Conservation (phyloP, 805 yeast genomes). For the Metschnikowia reukaufii region DNA sequence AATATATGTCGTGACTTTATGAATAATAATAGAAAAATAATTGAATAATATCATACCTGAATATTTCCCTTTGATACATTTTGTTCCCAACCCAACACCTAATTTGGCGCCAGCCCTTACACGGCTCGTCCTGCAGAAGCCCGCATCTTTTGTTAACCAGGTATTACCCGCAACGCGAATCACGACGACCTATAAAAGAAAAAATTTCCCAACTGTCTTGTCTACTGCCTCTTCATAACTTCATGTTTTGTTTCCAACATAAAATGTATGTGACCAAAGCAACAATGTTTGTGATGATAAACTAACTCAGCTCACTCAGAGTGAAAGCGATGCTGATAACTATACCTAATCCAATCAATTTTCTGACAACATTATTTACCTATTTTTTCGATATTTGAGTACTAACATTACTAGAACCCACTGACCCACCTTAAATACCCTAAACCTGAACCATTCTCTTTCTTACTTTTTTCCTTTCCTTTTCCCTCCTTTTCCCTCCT, state of each 20-base stretch:
- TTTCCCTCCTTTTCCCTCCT: neutral
- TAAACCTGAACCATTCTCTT: neutral
- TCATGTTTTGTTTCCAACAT: neutral
- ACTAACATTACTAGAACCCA: constrained; percentile 13
- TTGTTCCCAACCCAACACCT: too few species aligned
- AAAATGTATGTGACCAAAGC: constrained; percentile 7
- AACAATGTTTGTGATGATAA: constrained; percentile 46
- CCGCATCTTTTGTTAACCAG: neutral
- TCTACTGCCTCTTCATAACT: neutral
- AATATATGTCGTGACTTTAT: too few species aligned
- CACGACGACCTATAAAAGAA: neutral
- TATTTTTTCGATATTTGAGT: neutral
- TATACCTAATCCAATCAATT: constrained; percentile 50
- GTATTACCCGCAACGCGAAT: constrained; percentile 12
- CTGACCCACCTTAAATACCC: neutral
- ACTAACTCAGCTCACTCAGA: constrained; percentile 61
- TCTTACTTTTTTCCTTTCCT: neutral
- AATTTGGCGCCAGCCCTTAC: too few species aligned
- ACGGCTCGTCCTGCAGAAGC: neutral
- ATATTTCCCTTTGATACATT: too few species aligned
- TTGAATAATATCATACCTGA: too few species aligned
- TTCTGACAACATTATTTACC: constrained; percentile 18
- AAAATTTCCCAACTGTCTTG: neutral
- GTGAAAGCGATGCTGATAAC: constrained; percentile 50
- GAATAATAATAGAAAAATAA: too few species aligned